Evolutionary conservation across 257 asterid species (phyloP).

Genomic region (Ophiorrhiza pumila): DNA sequence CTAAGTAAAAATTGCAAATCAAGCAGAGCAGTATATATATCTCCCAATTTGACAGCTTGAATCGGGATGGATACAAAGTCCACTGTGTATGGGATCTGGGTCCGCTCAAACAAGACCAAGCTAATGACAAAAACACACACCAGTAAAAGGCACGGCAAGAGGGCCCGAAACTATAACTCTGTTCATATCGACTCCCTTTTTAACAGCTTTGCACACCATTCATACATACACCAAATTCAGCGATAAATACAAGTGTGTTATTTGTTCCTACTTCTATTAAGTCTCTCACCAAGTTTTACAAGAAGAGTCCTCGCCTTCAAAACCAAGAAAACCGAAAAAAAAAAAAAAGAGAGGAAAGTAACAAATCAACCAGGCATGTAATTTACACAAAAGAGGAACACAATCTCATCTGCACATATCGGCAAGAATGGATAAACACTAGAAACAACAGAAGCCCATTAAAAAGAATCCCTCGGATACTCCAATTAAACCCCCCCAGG

Average conservation of each 20-base stretch:
- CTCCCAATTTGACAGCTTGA: too few species aligned
- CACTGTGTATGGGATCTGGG: too few species aligned
- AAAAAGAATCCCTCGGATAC: constrained; percentile 16
- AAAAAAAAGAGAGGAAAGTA: background rate
- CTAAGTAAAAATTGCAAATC: too few species aligned
- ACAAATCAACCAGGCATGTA: constrained; percentile 19
- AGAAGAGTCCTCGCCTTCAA: constrained; percentile 16
- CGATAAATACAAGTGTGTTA: background rate
- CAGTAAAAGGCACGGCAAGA: too few species aligned
- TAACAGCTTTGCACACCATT: background rate
- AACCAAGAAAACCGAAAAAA: background rate
- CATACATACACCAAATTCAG: background rate
- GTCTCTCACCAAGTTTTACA: constrained; percentile 19
- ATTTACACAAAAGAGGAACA: constrained; percentile 36
- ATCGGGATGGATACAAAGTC: too few species aligned
- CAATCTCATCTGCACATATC: constrained; percentile 28
- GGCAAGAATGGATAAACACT: background rate
- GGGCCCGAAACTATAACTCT: background rate
- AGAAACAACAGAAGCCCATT: constrained; percentile 2
- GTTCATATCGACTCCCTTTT: background rate
- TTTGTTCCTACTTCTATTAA: background rate
- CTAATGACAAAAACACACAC: too few species aligned
- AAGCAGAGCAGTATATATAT: too few species aligned
- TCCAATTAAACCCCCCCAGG: constrained; percentile 9
- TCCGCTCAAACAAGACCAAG: too few species aligned